These are phyloP conservation scores for Hypoxylon lienhwacheense DNA, from an alignment of 495 filamentous ascomycete genomes.

Conservation along the genomic window DNA sequence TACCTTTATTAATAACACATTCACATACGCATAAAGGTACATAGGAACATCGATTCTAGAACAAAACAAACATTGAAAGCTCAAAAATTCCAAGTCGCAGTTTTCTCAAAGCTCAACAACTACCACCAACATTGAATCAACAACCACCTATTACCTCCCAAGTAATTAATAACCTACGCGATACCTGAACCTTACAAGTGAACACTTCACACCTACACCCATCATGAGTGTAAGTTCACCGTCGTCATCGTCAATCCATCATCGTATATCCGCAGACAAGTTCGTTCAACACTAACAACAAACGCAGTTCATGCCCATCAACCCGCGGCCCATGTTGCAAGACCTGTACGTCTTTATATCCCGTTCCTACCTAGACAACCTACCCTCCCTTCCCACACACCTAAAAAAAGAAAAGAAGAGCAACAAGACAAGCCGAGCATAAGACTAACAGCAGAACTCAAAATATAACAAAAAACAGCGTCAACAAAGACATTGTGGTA, in stretches of 20 bases:
- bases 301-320: slow-evolving; percentile 75
- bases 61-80: no score
- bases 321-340: slow-evolving; percentile 88
- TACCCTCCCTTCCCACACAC: no score
- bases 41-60: no score
- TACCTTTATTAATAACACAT: no score
- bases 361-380: background rate
- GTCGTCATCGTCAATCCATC: background rate
- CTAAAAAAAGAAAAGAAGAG: no score
- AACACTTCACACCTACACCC: slow-evolving; percentile 11
- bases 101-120: slow-evolving; percentile 5
- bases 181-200: no score
- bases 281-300: slow-evolving; percentile 22
- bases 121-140: slow-evolving; percentile 5
- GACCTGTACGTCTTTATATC: slow-evolving; percentile 64
- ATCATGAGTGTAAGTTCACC: slow-evolving; percentile 37
- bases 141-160: background rate
- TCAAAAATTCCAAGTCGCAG: slow-evolving; percentile 22
- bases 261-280: background rate
- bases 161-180: slow-evolving; percentile 3
- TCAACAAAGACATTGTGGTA: slow-evolving; percentile 86
- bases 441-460: slow-evolving; percentile 6
- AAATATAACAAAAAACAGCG: no score
- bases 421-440: slow-evolving; percentile 9
- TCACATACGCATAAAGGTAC: no score